Percentiles rank a stretch among this genome's conserved stretches.
Evolutionary conservation across 805 yeast species (phyloP).

Genomic region (Wickerhamiella lipophila): DNA sequence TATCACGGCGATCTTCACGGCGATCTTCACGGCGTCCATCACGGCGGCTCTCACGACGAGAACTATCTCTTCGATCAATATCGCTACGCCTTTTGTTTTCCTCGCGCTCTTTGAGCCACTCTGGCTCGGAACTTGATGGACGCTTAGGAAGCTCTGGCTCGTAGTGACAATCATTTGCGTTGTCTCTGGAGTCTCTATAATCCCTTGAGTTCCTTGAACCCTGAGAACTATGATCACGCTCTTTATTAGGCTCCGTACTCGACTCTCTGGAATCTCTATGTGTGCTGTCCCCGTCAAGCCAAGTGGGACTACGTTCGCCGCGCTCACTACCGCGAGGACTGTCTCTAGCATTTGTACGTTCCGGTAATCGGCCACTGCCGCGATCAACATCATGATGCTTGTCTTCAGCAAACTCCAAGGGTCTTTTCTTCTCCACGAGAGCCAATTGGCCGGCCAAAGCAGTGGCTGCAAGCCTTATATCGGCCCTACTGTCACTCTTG

Average conservation of each 20-base stretch:
- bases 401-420: neutral
- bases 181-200: neutral
- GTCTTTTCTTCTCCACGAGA: neutral
- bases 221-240: no score
- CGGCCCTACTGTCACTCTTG: constrained; percentile 54
- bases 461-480: constrained; percentile 59
- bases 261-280: no score
- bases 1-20: constrained; percentile 3
- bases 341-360: neutral
- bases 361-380: neutral
- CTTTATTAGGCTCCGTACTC: neutral
- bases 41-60: neutral
- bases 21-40: neutral
- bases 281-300: no score
- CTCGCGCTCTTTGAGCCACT: neutral
- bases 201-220: neutral
- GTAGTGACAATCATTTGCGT: no score
- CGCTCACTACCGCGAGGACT: neutral
- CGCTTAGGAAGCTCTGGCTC: neutral
- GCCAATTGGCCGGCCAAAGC: constrained; percentile 22
- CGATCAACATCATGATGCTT: neutral
- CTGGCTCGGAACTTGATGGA: neutral
- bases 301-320: no score
- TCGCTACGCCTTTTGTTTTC: neutral
- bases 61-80: neutral